A percentile compares a stretch with the other conserved stretches of the same genome.
Conservation (phyloP, 2,329 filamentous ascomycete species). For the Aspergillus fructus region DNA sequence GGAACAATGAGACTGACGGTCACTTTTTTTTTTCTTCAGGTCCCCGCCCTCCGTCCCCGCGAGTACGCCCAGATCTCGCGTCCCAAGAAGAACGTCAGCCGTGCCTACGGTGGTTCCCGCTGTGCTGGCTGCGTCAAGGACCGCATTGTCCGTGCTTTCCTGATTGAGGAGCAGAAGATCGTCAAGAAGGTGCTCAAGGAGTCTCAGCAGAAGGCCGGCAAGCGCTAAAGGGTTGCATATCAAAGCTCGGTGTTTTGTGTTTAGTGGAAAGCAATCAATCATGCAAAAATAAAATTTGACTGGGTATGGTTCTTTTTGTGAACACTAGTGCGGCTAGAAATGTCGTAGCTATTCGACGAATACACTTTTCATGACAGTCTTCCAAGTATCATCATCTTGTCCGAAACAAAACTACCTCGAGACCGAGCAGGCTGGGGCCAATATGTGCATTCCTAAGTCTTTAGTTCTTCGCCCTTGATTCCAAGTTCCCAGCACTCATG, state of each 20-base stretch:
- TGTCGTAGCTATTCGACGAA: conserved; percentile 35
- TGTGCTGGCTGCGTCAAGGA: conserved; percentile 99
- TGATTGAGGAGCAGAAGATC: conserved; percentile 99
- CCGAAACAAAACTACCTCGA: neutral
- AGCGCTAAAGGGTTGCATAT: conserved; percentile 42
- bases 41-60: conserved; percentile 95
- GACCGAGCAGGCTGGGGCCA: neutral
- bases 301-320: conserved; percentile 37
- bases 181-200: conserved; percentile 99
- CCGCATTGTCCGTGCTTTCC: conserved; percentile 94
- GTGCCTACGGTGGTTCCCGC: conserved; percentile 96
- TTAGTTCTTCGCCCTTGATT: neutral
- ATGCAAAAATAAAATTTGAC: conserved; percentile 33
- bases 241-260: conserved; percentile 37
- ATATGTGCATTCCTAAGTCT: neutral
- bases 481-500: neutral
- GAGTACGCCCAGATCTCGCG: conserved; percentile 97
- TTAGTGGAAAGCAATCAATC: conserved; percentile 32
- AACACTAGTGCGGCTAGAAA: conserved; percentile 27
- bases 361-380: conserved; percentile 29
- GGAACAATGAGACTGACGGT: neutral
- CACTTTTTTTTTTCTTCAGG: conserved; percentile 49
- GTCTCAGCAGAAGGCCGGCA: conserved; percentile 68
- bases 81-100: conserved; percentile 99
- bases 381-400: neutral